Evolutionary conservation across 257 asterid species (phyloP).

Genomic region (Solanum lycopersicoides): DNA sequence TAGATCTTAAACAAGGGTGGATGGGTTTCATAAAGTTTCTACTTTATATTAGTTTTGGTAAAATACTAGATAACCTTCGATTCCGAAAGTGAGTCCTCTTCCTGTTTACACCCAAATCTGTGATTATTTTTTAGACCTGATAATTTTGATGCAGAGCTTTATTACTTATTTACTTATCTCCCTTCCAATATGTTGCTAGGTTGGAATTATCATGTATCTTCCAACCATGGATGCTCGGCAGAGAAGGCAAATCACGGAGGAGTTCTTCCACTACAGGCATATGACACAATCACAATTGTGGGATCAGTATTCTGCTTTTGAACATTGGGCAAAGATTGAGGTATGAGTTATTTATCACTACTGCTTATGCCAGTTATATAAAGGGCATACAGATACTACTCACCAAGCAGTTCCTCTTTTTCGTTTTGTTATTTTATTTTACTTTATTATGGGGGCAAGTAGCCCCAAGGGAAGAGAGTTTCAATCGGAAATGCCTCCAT

Average conservation of each 20-base stretch:
- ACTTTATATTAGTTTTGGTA: neutral
- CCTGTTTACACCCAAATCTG: neutral
- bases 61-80: neutral
- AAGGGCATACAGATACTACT: neutral
- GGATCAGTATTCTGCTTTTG: conserved; percentile 78
- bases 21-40: neutral
- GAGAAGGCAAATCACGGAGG: conserved; percentile 80
- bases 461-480: neutral
- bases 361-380: neutral
- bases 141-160: neutral
- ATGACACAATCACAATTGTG: conserved; percentile 61
- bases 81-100: neutral
- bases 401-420: neutral
- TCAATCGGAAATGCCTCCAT: neutral
- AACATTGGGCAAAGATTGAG: conserved; percentile 99
- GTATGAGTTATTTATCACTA: conserved; percentile 16
- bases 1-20: neutral
- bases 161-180: neutral
- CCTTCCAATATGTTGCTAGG: conserved; percentile 29
- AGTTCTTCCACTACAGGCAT: conserved; percentile 77
- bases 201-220: conserved; percentile 97
- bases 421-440: neutral
- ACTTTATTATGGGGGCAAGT: neutral
- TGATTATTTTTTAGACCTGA: neutral
- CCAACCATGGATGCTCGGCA: conserved; percentile 83